These are phyloP conservation scores for Cladosporium colombiae DNA, from an alignment of 2,329 filamentous ascomycete genomes.

Conservation along the genomic window DNA sequence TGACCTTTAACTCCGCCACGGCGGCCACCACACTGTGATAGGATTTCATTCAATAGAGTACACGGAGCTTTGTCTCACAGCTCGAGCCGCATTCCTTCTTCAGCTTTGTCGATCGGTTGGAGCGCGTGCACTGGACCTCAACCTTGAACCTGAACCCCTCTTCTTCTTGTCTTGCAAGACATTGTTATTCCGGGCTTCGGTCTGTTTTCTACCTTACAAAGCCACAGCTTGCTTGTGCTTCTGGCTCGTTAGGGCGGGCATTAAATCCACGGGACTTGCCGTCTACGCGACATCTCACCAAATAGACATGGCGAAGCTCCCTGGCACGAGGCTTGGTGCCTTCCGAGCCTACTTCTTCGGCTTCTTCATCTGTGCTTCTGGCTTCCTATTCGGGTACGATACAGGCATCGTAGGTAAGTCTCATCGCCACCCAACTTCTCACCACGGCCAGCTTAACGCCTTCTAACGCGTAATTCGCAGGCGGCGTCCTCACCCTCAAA, in stretches of 20 bases:
- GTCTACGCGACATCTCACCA: neutral
- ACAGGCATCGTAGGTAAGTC: conserved; percentile 41
- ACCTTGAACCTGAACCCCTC: neutral
- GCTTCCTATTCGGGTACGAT: conserved; percentile 44
- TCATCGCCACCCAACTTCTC: neutral
- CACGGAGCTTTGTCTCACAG: conserved; percentile 14
- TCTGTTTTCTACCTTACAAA: neutral
- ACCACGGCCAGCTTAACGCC: conserved; percentile 30
- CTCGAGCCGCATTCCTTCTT: conserved; percentile 14
- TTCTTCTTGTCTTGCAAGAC: conserved; percentile 4
- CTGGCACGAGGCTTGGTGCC: conserved; percentile 27
- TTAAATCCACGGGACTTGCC: neutral
- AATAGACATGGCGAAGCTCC: conserved; percentile 24
- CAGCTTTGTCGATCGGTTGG: neutral
- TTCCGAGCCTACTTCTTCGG: conserved; percentile 31
- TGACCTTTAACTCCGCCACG: conserved; percentile 1
- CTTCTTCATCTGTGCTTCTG: conserved; percentile 30
- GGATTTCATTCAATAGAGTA: neutral
- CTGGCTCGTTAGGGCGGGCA: neutral
- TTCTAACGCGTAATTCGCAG: conserved; percentile 42
- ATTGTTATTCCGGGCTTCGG: neutral
- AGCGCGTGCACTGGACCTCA: neutral
- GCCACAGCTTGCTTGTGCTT: neutral
- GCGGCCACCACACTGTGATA: neutral
- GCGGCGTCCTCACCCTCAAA: conserved; percentile 34